Percentiles rank a stretch among this genome's conserved stretches.
Conservation (phyloP, 768 basidiomycete genomes). For the Hirschioporus abietinus region DNA sequence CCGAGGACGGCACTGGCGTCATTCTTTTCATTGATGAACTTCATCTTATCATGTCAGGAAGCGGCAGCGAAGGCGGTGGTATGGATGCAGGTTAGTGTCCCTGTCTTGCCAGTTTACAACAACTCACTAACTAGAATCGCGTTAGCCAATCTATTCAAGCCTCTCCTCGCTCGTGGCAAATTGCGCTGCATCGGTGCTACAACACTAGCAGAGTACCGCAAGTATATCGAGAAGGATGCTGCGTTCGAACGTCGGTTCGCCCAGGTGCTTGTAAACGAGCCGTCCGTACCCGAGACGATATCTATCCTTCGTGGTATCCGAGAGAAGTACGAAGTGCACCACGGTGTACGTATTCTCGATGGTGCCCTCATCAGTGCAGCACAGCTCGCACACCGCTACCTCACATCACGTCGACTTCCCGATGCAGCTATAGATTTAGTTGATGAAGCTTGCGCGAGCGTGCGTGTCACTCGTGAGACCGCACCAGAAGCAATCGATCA, state of each 20-base stretch:
- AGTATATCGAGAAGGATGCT: constrained; percentile 90
- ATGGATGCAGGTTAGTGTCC: constrained; percentile 65
- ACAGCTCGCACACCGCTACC: constrained; percentile 87
- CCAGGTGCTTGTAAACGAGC: constrained; percentile 91
- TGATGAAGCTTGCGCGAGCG: constrained; percentile 87
- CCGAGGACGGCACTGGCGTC: constrained; percentile 67
- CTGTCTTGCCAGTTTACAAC: neutral
- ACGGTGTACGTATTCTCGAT: constrained; percentile 86
- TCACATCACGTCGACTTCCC: constrained; percentile 74
- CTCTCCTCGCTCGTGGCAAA: constrained; percentile 83
- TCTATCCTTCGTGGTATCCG: constrained; percentile 90
- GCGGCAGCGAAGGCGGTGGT: constrained; percentile 75
- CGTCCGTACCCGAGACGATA: constrained; percentile 83
- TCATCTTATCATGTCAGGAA: constrained; percentile 90
- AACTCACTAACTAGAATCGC: neutral
- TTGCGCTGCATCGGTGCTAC: constrained; percentile 81
- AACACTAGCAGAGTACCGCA: constrained; percentile 86
- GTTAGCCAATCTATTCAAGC: constrained; percentile 80
- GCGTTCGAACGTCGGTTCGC: constrained; percentile 90
- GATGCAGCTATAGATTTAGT: constrained; percentile 89
- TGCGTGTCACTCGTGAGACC: constrained; percentile 90
- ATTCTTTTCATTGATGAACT: constrained; percentile 95
- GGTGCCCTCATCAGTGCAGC: constrained; percentile 86
- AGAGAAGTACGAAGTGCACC: constrained; percentile 91
- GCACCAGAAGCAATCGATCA: constrained; percentile 91